Evolutionary conservation across 805 yeast species (phyloP), one percentile per base, ranked within the genome.

Genomic region (Kodamaea jinghongensis): DNA sequence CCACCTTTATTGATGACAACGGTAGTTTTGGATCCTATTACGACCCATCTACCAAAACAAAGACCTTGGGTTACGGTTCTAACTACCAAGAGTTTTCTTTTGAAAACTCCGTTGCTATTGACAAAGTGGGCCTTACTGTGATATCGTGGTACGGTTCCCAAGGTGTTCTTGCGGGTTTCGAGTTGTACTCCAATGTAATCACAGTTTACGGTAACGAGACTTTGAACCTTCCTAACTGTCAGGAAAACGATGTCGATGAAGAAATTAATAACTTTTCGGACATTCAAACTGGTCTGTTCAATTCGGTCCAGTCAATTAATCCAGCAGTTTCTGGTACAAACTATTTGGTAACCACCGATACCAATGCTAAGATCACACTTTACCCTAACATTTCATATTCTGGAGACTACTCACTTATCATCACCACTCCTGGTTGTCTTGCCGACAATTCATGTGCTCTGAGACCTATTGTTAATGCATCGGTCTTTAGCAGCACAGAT

Each of bases 381-480:
- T 70, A 72, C 41, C 87, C 96, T 7, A 82, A 82, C 48, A 76
- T 88, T 13, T 68, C 84, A 0, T 74, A 78, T 46, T 70, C 86
- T 0, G 97, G 97, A 7, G 70, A 79, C 43, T 93, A 88, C 58
- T 68, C 86, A 0, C 70, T 93, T 16, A 66, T 78, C 38, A 51
- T 90, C 36, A 83, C 78, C 51, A 93, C 99, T 0, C 96, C 96
- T 0, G 98, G 98, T 0, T 93, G 99, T 64, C 38, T 58, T 1
- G 56, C 50, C 3, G 96, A 86, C 55, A 61, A 65, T 36, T 73
- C 93, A 0, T 93, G 99, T 62, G 49, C 56, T 15, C 43, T 64
- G 14, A 75, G 99, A 55, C 91, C 95, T 8, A 73, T 78, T 17
- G 91, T 86, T 3, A 86, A 86, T 50, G 96, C 83, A 0, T 74